phyloP scores from a whole-genome alignment of 176 grass and related monocot species.

The Tillandsia leiboldiana region DNA sequence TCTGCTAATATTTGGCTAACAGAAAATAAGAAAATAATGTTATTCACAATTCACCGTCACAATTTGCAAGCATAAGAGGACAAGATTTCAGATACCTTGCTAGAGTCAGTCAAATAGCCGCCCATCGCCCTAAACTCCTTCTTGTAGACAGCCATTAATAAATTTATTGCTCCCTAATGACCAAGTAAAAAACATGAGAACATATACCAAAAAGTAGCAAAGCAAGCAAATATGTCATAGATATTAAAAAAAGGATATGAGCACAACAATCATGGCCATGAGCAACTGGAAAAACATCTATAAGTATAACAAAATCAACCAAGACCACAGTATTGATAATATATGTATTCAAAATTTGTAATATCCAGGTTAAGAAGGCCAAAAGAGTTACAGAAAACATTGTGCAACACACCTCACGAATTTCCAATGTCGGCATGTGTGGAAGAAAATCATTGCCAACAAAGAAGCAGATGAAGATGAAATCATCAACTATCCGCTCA shows the following conservation, averaged over 20 bases:
- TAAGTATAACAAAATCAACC: constrained; percentile 13
- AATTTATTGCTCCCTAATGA: constrained; percentile 87
- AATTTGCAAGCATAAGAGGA: background rate
- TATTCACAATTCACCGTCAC: background rate
- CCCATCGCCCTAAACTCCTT: constrained; percentile 79
- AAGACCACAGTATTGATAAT: constrained; percentile 16
- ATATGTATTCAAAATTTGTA: background rate
- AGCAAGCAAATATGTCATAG: too few species aligned
- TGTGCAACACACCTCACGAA: constrained; percentile 69
- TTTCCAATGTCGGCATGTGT: constrained; percentile 96
- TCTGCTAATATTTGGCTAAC: constrained; percentile 68
- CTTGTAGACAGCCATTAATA: constrained; percentile 95
- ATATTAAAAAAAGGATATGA: constrained; percentile 12
- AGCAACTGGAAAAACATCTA: constrained; percentile 6
- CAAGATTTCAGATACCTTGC: constrained; percentile 50
- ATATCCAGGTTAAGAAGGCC: background rate
- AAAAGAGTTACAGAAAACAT: background rate
- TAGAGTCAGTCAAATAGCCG: constrained; percentile 83
- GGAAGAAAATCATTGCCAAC: constrained; percentile 99
- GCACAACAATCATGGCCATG: background rate
- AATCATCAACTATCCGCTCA: constrained; percentile 96
- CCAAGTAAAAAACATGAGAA: constrained; percentile 12
- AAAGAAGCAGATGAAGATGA: constrained; percentile 99
- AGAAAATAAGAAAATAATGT: constrained; percentile 12
- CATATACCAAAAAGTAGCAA: too few species aligned